These are phyloP conservation scores for Ganoderma sp. DNA, from an alignment of 1,284 basidiomycete species.

Conservation along the genomic window DNA sequence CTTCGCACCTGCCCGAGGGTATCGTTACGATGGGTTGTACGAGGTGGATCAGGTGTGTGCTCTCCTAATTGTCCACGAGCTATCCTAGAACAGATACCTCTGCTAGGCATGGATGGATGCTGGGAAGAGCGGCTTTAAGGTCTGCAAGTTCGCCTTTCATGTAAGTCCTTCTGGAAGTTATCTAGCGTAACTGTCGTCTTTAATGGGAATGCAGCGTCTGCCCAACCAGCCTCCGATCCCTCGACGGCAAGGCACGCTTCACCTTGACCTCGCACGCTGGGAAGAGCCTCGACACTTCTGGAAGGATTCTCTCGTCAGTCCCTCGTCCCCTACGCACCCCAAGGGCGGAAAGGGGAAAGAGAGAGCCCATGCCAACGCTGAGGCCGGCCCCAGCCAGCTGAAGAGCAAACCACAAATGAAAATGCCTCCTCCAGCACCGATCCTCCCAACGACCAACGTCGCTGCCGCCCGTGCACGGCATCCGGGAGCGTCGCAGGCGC, in stretches of 20 bases:
- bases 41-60: slow-evolving; percentile 39
- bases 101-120: slow-evolving; percentile 31
- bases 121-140: slow-evolving; percentile 31
- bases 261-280: slow-evolving; percentile 17
- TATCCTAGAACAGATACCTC: neutral
- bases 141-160: slow-evolving; percentile 31
- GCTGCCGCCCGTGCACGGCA: neutral
- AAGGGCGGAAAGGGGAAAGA: neutral
- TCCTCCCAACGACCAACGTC: slow-evolving; percentile 23
- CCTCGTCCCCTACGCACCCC: neutral
- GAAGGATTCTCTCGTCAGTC: neutral
- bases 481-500: neutral
- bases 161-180: slow-evolving; percentile 12
- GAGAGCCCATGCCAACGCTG: neutral
- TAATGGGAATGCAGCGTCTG: slow-evolving; percentile 21
- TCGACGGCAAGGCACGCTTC: slow-evolving; percentile 18
- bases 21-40: slow-evolving; percentile 56
- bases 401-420: neutral
- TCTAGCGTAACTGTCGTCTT: neutral
- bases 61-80: neutral
- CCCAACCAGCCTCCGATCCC: slow-evolving; percentile 31
- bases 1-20: slow-evolving; percentile 47
- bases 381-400: neutral
- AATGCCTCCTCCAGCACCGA: neutral
- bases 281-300: slow-evolving; percentile 23